Evolutionary conservation across 805 yeast species (phyloP).

Genomic region (Candida loeiensis): DNA sequence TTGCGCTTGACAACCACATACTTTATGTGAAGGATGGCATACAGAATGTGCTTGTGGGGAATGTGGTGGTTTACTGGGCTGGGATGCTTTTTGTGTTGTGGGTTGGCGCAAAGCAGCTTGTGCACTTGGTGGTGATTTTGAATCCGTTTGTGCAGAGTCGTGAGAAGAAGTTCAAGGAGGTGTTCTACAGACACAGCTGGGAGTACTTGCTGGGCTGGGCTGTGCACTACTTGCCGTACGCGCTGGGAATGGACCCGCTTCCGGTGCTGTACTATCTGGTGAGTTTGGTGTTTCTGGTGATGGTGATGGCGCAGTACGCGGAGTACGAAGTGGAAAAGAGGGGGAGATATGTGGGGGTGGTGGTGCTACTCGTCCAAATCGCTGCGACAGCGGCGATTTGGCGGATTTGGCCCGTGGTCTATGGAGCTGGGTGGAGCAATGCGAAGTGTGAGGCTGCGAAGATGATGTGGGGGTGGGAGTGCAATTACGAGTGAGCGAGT

Average conservation of each 20-base stretch:
- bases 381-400: constrained; percentile 24
- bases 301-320: constrained; percentile 42
- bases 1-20: constrained; percentile 34
- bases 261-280: constrained; percentile 4
- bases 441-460: constrained; percentile 29
- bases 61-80: constrained; percentile 53
- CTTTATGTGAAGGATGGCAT: constrained; percentile 17
- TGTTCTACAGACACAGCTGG: constrained; percentile 21
- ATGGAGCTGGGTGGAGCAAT: constrained; percentile 46
- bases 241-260: constrained; percentile 35
- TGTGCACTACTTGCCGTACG: constrained; percentile 56
- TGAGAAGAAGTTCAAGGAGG: constrained; percentile 13
- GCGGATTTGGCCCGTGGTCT: constrained; percentile 38
- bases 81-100: constrained; percentile 34
- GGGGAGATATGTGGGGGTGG: constrained; percentile 17
- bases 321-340: constrained; percentile 25
- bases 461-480: background rate
- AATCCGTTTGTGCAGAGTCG: constrained; percentile 28
- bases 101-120: constrained; percentile 15
- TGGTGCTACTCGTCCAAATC: constrained; percentile 18
- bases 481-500: too few relatives aligned
- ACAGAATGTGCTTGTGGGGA: constrained; percentile 61
- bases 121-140: constrained; percentile 21
- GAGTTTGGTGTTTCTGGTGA: constrained; percentile 46
- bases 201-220: constrained; percentile 55